Conservation (phyloP, 768 basidiomycete species). For the Gymnopilus dilepis region DNA sequence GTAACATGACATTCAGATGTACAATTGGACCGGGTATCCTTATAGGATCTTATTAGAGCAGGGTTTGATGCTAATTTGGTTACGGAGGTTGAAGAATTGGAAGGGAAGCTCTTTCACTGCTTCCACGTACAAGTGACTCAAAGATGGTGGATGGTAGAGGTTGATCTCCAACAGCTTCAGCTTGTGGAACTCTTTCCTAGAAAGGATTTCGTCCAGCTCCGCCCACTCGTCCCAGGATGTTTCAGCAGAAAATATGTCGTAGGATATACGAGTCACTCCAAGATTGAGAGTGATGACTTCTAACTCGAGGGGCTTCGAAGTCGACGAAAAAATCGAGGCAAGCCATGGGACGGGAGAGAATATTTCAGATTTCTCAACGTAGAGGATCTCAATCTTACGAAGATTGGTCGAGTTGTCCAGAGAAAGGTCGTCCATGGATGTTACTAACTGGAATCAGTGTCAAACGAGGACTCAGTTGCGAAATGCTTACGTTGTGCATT, state of each 20-base stretch:
- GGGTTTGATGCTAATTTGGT: not conserved
- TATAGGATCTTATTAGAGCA: too few species aligned
- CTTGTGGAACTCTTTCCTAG: not conserved
- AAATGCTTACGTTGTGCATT: not conserved
- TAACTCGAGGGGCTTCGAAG: not conserved
- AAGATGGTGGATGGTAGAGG: not conserved
- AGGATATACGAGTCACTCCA: not conserved
- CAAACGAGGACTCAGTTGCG: not conserved
- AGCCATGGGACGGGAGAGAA: slow-evolving; percentile 4
- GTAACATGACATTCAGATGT: too few species aligned
- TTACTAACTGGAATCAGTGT: not conserved
- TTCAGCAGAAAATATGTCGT: not conserved
- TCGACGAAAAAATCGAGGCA: not conserved
- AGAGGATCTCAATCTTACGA: not conserved
- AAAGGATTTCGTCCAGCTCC: slow-evolving; percentile 3
- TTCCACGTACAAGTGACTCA: not conserved
- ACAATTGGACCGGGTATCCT: too few species aligned
- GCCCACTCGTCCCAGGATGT: slow-evolving; percentile 4
- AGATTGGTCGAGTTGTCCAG: not conserved
- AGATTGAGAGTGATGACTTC: not conserved
- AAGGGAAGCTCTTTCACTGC: not conserved
- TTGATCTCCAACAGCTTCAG: not conserved
- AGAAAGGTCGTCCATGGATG: not conserved
- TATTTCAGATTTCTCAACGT: not conserved
- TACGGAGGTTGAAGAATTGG: not conserved